Evolutionary conservation across 139 green algal species (phyloP).

Genomic region (Mychonastes homosphaera): DNA sequence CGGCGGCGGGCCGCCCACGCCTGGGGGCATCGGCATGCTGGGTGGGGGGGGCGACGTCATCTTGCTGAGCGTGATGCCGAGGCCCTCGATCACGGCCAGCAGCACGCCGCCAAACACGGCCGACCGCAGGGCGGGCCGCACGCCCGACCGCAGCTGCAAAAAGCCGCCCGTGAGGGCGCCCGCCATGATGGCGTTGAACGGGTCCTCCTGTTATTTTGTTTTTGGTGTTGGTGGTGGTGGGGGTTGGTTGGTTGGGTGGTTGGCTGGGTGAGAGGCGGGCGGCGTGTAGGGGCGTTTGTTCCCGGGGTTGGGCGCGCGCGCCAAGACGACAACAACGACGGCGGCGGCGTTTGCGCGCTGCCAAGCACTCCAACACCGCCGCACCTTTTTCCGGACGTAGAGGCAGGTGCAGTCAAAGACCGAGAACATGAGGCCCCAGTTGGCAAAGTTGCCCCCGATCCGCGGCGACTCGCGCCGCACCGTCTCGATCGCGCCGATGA

Average conservation of each 20-base stretch:
- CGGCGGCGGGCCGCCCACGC: constrained; percentile 10
- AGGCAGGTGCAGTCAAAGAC: constrained; percentile 96
- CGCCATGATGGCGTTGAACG: constrained; percentile 90
- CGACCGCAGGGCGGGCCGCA: constrained; percentile 55
- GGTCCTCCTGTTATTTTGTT: constrained; percentile 90
- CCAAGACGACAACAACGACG: neutral
- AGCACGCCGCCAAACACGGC: constrained; percentile 89
- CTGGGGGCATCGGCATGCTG: constrained; percentile 27
- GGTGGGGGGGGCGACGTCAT: constrained; percentile 71
- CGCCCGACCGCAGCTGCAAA: constrained; percentile 79
- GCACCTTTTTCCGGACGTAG: constrained; percentile 75
- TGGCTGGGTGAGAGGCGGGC: too few relatives aligned
- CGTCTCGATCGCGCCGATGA: constrained; percentile 72
- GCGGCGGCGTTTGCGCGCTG: neutral
- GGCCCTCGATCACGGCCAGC: constrained; percentile 93
- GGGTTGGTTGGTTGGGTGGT: too few relatives aligned
- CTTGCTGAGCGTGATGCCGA: constrained; percentile 87
- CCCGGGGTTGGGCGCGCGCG: too few relatives aligned
- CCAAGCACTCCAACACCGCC: neutral
- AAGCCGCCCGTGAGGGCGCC: constrained; percentile 83
- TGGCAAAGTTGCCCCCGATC: constrained; percentile 95
- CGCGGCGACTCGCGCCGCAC: constrained; percentile 79
- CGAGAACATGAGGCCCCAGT: constrained; percentile 95
- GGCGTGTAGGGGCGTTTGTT: too few relatives aligned
- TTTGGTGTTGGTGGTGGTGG: too few relatives aligned